Evolutionary conservation across 176 grass and related monocot genomes (phyloP).

Genomic region (Juncus inflexus): DNA sequence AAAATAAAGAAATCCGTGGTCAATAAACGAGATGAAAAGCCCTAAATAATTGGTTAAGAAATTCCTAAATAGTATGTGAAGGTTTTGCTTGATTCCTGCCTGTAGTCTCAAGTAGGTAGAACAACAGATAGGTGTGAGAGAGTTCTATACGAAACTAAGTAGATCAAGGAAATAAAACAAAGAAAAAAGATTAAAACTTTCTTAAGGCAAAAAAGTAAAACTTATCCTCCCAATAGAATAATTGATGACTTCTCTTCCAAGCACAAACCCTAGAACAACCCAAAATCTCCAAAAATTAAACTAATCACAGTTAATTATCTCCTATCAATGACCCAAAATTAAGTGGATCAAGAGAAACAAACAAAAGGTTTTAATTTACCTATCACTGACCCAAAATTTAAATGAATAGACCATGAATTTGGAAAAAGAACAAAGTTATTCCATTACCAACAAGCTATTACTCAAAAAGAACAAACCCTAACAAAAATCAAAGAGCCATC

Average conservation of each 20-base stretch:
- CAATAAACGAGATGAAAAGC: background rate
- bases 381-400: background rate
- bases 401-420: constrained; percentile 13
- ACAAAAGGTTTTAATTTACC: background rate
- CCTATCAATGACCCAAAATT: background rate
- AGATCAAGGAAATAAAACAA: background rate
- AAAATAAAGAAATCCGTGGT: background rate
- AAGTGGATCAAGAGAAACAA: constrained; percentile 10
- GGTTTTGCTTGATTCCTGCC: too few species aligned
- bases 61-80: background rate
- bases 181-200: background rate
- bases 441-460: background rate
- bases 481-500: background rate
- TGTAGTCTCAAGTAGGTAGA: background rate
- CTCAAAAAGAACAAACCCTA: background rate
- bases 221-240: too few species aligned
- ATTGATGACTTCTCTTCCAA: background rate
- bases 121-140: background rate
- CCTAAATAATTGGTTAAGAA: too few species aligned
- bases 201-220: background rate
- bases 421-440: background rate
- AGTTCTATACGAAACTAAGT: background rate
- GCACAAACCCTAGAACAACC: background rate
- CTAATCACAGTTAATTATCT: constrained; percentile 4
- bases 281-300: background rate